A percentile compares a stretch with the other conserved stretches of the same genome.
Evolutionary conservation across 139 green algal species (phyloP).

Genomic region (Asterochloris sp.): DNA sequence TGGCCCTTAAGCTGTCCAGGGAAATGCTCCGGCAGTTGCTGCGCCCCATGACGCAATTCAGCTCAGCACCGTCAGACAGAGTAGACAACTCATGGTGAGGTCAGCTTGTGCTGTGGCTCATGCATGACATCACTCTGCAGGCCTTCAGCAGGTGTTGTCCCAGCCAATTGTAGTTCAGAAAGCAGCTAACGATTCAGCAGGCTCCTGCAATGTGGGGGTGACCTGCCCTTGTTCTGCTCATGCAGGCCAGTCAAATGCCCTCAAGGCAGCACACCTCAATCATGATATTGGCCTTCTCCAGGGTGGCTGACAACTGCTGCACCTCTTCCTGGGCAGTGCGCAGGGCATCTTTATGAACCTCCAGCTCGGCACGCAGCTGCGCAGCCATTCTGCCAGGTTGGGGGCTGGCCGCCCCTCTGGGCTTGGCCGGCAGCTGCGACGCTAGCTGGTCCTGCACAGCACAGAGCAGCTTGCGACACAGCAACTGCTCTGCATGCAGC

Average conservation of each 20-base stretch:
- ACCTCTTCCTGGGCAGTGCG: not conserved
- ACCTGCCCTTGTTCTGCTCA: not conserved
- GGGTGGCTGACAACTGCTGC: constrained; percentile 4
- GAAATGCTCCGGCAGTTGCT: too few species aligned
- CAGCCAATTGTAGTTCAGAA: not conserved
- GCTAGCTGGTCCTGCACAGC: constrained; percentile 6
- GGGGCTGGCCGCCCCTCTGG: not conserved
- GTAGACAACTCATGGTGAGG: too few species aligned
- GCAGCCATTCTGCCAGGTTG: constrained; percentile 8
- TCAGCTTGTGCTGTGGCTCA: too few species aligned
- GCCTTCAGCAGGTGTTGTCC: not conserved
- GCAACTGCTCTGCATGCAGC: not conserved
- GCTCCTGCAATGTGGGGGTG: not conserved
- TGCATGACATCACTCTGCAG: not conserved
- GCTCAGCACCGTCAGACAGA: too few species aligned
- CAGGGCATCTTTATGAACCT: constrained; percentile 8
- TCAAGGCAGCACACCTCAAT: constrained; percentile 12
- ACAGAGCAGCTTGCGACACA: not conserved
- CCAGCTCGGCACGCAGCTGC: constrained; percentile 19
- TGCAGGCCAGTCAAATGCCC: not conserved
- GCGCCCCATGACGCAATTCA: too few species aligned
- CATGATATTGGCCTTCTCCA: constrained; percentile 6
- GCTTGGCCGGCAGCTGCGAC: not conserved
- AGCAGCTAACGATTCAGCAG: not conserved
- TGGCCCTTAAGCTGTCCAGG: too few species aligned